These are phyloP conservation scores for Nyctanthes arbortristis DNA, from an alignment of 257 asterid genomes.

Conservation along the genomic window DNA sequence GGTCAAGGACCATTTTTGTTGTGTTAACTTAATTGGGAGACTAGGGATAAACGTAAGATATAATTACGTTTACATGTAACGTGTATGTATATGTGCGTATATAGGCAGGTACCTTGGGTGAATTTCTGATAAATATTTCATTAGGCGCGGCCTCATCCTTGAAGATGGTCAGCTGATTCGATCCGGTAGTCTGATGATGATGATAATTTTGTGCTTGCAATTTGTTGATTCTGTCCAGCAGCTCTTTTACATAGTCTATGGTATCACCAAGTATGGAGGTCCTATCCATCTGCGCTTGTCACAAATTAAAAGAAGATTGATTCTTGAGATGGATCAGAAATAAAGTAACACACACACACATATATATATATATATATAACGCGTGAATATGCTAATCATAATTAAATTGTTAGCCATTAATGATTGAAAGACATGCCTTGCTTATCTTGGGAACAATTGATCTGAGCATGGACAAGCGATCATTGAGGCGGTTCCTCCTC, in stretches of 20 bases:
- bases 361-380: no score
- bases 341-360: no score
- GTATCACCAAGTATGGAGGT: conserved; percentile 89
- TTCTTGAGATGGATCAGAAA: no score
- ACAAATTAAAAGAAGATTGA: no score
- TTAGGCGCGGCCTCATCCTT: conserved; percentile 53
- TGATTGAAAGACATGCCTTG: conserved; percentile 63
- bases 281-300: conserved; percentile 81
- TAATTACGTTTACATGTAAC: no score
- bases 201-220: conserved; percentile 61
- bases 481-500: neutral
- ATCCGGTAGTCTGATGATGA: conserved; percentile 35
- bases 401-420: no score
- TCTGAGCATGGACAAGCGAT: conserved; percentile 28
- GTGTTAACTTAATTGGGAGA: no score
- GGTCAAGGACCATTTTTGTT: no score
- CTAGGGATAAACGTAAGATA: neutral
- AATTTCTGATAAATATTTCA: conserved; percentile 48
- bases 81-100: no score
- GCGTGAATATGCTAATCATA: no score
- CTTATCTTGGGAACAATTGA: conserved; percentile 92
- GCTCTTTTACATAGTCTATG: conserved; percentile 80
- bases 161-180: conserved; percentile 41
- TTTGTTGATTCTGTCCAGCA: conserved; percentile 52
- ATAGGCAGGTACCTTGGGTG: conserved; percentile 75